Evolutionary conservation across 2,329 filamentous ascomycete species (phyloP).

Genomic region (Pestalotiopsis sp.): DNA sequence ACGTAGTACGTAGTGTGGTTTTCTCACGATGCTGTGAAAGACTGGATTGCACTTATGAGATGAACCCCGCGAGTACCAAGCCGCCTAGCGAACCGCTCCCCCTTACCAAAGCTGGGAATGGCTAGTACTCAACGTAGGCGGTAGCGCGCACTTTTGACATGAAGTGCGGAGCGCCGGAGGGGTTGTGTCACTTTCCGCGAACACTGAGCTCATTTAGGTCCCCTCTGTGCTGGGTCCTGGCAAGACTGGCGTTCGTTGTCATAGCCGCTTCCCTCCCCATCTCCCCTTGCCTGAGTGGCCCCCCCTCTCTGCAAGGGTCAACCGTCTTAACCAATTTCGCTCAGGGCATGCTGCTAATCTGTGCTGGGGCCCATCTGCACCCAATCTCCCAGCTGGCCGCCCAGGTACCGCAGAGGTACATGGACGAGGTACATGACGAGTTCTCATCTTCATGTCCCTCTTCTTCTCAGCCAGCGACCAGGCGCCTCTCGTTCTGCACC

Average conservation of each 20-base stretch:
- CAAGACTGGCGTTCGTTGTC: not conserved
- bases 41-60: not conserved
- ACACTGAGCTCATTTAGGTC: not conserved
- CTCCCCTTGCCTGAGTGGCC: not conserved
- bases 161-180: constrained; percentile 7
- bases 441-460: not conserved
- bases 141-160: not conserved
- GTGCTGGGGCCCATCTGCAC: constrained; percentile 21
- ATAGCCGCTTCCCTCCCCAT: not conserved
- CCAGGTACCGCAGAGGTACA: constrained; percentile 33
- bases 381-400: constrained; percentile 25
- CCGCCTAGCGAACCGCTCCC: not conserved
- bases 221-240: not conserved
- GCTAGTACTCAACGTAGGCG: not conserved
- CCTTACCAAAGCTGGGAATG: not conserved
- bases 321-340: constrained; percentile 25
- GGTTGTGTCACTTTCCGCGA: constrained; percentile 6
- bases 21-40: not conserved
- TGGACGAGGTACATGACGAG: not conserved
- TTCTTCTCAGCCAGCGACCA: not conserved
- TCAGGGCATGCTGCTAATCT: constrained; percentile 21
- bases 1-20: no score
- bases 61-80: not conserved
- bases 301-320: constrained; percentile 1
- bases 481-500: not conserved